Percentiles rank a stretch among this genome's conserved stretches.
Evolutionary conservation across 495 filamentous ascomycete species (phyloP).

Genomic region (Penicillium riverlandense): DNA sequence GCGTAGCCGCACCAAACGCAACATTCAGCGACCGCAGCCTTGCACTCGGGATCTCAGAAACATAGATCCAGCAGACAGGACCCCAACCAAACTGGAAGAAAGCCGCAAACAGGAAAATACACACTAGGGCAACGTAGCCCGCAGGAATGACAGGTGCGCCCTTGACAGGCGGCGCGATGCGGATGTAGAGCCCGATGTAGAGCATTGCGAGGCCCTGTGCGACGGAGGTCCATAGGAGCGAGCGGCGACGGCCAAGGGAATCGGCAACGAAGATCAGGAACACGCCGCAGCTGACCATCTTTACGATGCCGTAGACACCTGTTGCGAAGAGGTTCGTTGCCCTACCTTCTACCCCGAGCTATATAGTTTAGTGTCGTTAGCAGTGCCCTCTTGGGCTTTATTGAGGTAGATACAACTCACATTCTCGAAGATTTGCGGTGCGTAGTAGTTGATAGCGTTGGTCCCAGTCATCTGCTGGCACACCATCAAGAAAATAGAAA

Average conservation of each 20-base stretch:
- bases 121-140: conserved; percentile 62
- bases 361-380: neutral
- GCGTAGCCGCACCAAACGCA: conserved; percentile 57
- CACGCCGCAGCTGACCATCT: conserved; percentile 48
- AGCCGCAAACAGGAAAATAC: conserved; percentile 66
- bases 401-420: neutral
- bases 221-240: conserved; percentile 67
- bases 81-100: conserved; percentile 80
- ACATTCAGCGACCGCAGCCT: conserved; percentile 62
- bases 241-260: conserved; percentile 60
- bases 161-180: conserved; percentile 54
- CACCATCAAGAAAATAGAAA: conserved; percentile 54
- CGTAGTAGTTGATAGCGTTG: conserved; percentile 65
- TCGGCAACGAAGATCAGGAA: conserved; percentile 69
- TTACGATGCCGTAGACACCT: conserved; percentile 47
- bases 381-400: neutral
- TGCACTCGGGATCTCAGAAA: conserved; percentile 66
- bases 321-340: conserved; percentile 46
- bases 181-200: conserved; percentile 74
- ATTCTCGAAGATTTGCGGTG: conserved; percentile 52
- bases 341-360: conserved; percentile 39
- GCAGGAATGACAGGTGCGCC: conserved; percentile 45
- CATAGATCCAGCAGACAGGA: conserved; percentile 72
- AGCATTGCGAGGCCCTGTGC: conserved; percentile 67
- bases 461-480: conserved; percentile 67